Conservation (phyloP, 2,329 filamentous ascomycete genomes). For the Apiospora marii region DNA sequence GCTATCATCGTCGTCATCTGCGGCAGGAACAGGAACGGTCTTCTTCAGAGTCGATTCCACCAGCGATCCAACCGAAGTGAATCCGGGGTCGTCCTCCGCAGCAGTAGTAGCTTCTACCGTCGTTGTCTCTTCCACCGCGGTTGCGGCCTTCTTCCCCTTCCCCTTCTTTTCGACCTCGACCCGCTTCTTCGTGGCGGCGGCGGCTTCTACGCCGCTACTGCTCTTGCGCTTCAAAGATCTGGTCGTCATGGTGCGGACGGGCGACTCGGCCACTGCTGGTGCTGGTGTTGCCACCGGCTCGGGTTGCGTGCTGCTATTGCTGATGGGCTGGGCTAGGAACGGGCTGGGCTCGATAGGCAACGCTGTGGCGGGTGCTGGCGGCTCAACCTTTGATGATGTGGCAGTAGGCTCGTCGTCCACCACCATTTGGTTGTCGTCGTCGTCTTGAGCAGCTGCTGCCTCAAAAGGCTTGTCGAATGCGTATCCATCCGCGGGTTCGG, state of each 20-base stretch:
- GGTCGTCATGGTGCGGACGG: slow-evolving; percentile 24
- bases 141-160: slow-evolving; percentile 29
- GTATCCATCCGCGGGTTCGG: slow-evolving; percentile 34
- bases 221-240: slow-evolving; percentile 53
- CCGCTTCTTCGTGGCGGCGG: slow-evolving; percentile 45
- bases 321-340: slow-evolving; percentile 34
- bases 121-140: slow-evolving; percentile 22
- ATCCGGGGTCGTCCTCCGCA: slow-evolving; percentile 26
- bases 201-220: slow-evolving; percentile 44
- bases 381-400: slow-evolving; percentile 24
- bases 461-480: slow-evolving; percentile 37
- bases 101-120: neutral
- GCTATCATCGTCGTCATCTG: slow-evolving; percentile 53
- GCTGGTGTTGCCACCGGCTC: slow-evolving; percentile 31
- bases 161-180: slow-evolving; percentile 45
- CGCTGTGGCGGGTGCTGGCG: slow-evolving; percentile 25
- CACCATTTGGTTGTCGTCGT: slow-evolving; percentile 5
- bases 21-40: slow-evolving; percentile 31
- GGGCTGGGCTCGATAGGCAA: slow-evolving; percentile 31
- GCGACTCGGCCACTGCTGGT: slow-evolving; percentile 31
- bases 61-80: slow-evolving; percentile 25
- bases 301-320: slow-evolving; percentile 29
- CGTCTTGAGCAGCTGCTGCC: slow-evolving; percentile 18
- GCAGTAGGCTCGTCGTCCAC: slow-evolving; percentile 28
- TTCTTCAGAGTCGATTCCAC: slow-evolving; percentile 26